Conservation (phyloP, 2,329 filamentous ascomycete species). For the Penicillium fuscoglaucum region DNA sequence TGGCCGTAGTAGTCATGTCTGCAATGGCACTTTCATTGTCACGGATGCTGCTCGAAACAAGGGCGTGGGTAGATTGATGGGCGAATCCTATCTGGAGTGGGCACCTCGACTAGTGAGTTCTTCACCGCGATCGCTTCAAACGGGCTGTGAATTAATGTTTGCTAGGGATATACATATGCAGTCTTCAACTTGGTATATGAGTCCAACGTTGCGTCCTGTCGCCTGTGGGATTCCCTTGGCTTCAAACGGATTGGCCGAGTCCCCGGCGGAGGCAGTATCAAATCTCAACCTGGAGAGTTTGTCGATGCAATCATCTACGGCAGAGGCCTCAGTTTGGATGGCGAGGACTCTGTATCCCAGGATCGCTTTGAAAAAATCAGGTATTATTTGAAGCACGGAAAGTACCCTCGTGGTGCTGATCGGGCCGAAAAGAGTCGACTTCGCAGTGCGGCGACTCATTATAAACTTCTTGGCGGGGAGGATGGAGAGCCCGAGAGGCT, state of each 20-base stretch:
- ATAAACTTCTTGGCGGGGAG: slow-evolving; percentile 67
- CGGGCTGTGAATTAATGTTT: slow-evolving; percentile 31
- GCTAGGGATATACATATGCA: slow-evolving; percentile 78
- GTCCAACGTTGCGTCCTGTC: slow-evolving; percentile 85
- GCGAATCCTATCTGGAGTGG: slow-evolving; percentile 75
- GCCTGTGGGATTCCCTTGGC: slow-evolving; percentile 87
- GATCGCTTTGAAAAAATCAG: slow-evolving; percentile 99
- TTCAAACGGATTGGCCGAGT: slow-evolving; percentile 91
- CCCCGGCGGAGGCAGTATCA: slow-evolving; percentile 68
- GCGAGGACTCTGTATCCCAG: slow-evolving; percentile 83
- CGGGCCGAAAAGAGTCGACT: slow-evolving; percentile 93
- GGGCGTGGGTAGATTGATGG: slow-evolving; percentile 73
- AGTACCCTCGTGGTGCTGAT: slow-evolving; percentile 91
- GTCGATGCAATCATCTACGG: slow-evolving; percentile 80
- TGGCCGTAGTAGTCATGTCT: slow-evolving; percentile 84
- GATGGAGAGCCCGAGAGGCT: slow-evolving; percentile 65
- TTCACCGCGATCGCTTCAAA: slow-evolving; percentile 30
- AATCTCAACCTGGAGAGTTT: slow-evolving; percentile 66
- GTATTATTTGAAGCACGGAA: slow-evolving; percentile 91
- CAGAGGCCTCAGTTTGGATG: slow-evolving; percentile 60
- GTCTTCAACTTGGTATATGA: slow-evolving; percentile 95
- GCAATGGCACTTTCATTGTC: slow-evolving; percentile 73
- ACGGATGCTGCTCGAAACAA: slow-evolving; percentile 71
- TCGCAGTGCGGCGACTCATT: slow-evolving; percentile 89
- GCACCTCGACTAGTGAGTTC: slow-evolving; percentile 61